Conservation (phyloP, 2,329 filamentous ascomycete species). For the Fusarium buxicola region DNA sequence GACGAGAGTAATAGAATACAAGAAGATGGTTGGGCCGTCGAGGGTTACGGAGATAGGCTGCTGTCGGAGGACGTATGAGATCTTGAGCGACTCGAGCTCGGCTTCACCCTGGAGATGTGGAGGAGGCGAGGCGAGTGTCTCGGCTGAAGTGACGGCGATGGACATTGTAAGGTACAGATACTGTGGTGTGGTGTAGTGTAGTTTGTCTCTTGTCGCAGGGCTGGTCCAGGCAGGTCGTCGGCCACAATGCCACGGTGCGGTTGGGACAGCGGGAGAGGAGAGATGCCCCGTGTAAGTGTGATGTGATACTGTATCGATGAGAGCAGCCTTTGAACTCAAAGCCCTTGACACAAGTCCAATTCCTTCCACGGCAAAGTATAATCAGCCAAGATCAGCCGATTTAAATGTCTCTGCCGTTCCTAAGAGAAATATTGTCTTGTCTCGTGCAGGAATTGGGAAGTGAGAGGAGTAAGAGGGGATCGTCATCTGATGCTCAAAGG, state of each 20-base stretch:
- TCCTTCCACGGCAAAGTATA: background rate
- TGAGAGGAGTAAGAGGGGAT: conserved; percentile 38
- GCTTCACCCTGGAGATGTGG: conserved; percentile 36
- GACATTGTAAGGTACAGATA: conserved; percentile 38
- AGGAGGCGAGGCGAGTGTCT: conserved; percentile 41
- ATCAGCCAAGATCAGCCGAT: background rate
- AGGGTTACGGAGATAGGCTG: conserved; percentile 67
- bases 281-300: conserved; percentile 33
- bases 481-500: conserved; percentile 42
- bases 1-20: conserved; percentile 59
- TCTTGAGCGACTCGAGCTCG: conserved; percentile 39
- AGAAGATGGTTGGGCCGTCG: conserved; percentile 61
- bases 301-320: conserved; percentile 25
- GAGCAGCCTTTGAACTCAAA: conserved; percentile 8
- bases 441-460: conserved; percentile 14
- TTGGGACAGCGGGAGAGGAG: conserved; percentile 11
- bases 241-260: conserved; percentile 30
- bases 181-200: background rate
- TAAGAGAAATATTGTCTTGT: background rate
- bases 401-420: conserved; percentile 6
- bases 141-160: conserved; percentile 43
- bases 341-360: background rate
- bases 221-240: conserved; percentile 5
- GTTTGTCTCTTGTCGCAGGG: conserved; percentile 6
- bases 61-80: conserved; percentile 48